Evolutionary conservation across 2,329 filamentous ascomycete species (phyloP).

Genomic region (Botryotinia narcissicola): DNA sequence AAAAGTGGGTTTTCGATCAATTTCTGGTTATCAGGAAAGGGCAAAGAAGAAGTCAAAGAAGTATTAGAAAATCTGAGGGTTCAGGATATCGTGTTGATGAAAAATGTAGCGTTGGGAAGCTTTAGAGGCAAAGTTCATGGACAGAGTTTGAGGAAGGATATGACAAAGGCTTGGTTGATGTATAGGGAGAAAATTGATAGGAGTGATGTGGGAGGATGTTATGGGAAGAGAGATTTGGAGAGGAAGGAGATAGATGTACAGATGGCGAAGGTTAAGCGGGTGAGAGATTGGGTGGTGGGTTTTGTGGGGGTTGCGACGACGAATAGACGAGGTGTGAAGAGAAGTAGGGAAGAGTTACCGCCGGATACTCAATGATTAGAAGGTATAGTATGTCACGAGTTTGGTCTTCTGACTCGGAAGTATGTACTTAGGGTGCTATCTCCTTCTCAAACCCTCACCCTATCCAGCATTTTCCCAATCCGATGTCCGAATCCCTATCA

Average conservation of each 20-base stretch:
- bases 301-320: constrained; percentile 56
- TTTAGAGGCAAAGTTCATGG: constrained; percentile 81
- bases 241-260: constrained; percentile 45
- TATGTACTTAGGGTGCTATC: neutral
- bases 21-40: constrained; percentile 66
- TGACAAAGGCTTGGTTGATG: constrained; percentile 68
- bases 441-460: neutral
- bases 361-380: constrained; percentile 27
- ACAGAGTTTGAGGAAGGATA: constrained; percentile 70
- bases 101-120: constrained; percentile 73
- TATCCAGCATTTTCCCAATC: neutral
- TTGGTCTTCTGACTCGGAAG: neutral
- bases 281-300: constrained; percentile 70
- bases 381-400: neutral
- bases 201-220: constrained; percentile 55
- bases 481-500: neutral
- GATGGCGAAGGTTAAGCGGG: constrained; percentile 60
- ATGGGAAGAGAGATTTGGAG: constrained; percentile 50
- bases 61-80: constrained; percentile 52
- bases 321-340: constrained; percentile 7
- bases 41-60: constrained; percentile 32
- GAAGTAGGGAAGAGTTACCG: constrained; percentile 22
- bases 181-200: constrained; percentile 54
- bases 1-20: constrained; percentile 75
- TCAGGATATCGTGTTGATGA: constrained; percentile 75